Percentiles rank a stretch among this genome's conserved stretches.
phyloP scores from a whole-genome alignment of 2,329 filamentous ascomycete genomes.

The Ascochyta viciae-villosae region DNA sequence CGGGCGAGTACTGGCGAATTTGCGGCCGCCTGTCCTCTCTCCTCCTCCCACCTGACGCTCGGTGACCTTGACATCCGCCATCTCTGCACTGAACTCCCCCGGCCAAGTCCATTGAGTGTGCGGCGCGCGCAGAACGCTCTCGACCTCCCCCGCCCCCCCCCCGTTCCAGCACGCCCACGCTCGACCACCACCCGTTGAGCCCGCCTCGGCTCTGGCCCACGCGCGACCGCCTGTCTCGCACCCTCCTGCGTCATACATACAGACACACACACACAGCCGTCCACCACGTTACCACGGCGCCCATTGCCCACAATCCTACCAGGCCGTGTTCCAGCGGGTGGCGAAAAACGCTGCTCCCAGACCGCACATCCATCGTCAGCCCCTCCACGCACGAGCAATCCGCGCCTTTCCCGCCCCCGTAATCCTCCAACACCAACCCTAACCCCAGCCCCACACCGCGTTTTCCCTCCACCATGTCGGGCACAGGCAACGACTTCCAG shows the following conservation, averaged over 20 bases:
- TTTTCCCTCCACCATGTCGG: constrained; percentile 42
- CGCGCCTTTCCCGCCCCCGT: constrained; percentile 1
- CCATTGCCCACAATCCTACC: constrained; percentile 4
- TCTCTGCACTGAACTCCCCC: neutral
- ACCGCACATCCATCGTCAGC: constrained; percentile 5
- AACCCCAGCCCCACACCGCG: constrained; percentile 23
- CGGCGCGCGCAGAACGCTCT: constrained; percentile 2
- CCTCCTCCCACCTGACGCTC: constrained; percentile 13
- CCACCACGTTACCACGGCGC: neutral
- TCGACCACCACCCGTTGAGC: constrained; percentile 1
- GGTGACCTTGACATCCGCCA: neutral
- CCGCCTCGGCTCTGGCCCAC: constrained; percentile 20
- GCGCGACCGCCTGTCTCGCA: constrained; percentile 10
- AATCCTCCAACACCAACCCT: neutral
- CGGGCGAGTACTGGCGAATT: constrained; percentile 19
- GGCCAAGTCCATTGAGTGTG: constrained; percentile 15
- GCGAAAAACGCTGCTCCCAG: constrained; percentile 9
- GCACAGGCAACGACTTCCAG: constrained; percentile 48
- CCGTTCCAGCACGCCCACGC: neutral
- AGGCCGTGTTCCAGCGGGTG: constrained; percentile 10
- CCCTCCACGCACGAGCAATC: neutral
- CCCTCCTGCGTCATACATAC: constrained; percentile 21
- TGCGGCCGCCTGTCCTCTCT: constrained; percentile 23
- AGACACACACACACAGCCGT: neutral
- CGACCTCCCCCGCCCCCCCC: too few species aligned